These are phyloP conservation scores for Trichoderma reesei DNA, from an alignment of 495 filamentous ascomycete species.

Conservation along the genomic window DNA sequence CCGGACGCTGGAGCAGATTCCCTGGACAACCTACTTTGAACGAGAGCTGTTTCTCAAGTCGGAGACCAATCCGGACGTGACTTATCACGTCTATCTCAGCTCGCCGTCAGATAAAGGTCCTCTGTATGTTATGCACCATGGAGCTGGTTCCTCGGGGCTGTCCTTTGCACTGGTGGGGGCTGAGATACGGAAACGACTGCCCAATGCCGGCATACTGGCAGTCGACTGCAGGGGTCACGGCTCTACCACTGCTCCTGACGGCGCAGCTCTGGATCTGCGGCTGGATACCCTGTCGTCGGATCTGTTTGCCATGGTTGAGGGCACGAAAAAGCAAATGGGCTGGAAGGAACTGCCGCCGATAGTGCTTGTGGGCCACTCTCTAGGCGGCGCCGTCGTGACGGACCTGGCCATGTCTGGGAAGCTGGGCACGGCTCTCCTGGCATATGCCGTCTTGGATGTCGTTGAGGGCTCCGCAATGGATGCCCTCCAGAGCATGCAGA, in stretches of 20 bases:
- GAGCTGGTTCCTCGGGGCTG: conserved; percentile 78
- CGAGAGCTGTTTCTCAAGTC: conserved; percentile 65
- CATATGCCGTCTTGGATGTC: conserved; percentile 88
- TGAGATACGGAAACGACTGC: conserved; percentile 67
- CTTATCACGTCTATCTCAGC: conserved; percentile 80
- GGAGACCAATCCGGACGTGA: conserved; percentile 27
- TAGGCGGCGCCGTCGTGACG: conserved; percentile 91
- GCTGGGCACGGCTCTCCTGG: conserved; percentile 60
- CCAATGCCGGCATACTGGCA: conserved; percentile 73
- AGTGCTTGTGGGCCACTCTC: conserved; percentile 83
- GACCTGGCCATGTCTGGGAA: conserved; percentile 60
- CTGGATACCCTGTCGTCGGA: conserved; percentile 64
- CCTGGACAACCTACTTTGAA: conserved; percentile 83
- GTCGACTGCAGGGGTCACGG: conserved; percentile 84
- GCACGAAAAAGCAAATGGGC: conserved; percentile 51
- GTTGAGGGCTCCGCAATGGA: conserved; percentile 85
- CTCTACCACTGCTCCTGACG: conserved; percentile 45
- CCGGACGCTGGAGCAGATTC: conserved; percentile 45
- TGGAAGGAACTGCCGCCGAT: conserved; percentile 68
- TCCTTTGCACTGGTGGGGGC: conserved; percentile 74
- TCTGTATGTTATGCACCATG: conserved; percentile 83
- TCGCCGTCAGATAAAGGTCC: conserved; percentile 53
- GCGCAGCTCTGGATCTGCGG: conserved; percentile 46
- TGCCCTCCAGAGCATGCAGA: conserved; percentile 90
- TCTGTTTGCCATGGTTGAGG: conserved; percentile 55